Evolutionary conservation across 106 monocot species (phyloP).

Genomic region (Apostasia ramifera): DNA sequence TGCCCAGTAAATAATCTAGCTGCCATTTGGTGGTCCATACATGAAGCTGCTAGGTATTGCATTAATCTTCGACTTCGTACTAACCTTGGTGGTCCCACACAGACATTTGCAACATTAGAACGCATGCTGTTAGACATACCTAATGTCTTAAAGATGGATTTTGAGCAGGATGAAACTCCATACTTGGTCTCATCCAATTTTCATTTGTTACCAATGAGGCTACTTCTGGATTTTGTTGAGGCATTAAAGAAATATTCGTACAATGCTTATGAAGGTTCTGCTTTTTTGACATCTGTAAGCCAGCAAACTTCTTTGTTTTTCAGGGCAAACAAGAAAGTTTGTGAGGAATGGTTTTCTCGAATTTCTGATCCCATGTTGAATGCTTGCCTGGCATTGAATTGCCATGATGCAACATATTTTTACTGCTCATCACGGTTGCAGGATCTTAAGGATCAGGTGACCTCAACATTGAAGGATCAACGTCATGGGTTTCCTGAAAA

Average conservation of each 20-base stretch:
- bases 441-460: conserved; percentile 46
- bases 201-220: conserved; percentile 80
- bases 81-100: conserved; percentile 85
- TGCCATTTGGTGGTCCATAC: conserved; percentile 87
- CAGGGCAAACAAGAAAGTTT: conserved; percentile 88
- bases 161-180: conserved; percentile 50
- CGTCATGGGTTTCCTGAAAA: conserved; percentile 32
- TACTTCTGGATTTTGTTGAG: conserved; percentile 90
- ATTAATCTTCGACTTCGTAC: conserved; percentile 86
- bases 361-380: conserved; percentile 96
- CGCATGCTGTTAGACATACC: conserved; percentile 93
- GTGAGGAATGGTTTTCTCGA: conserved; percentile 99
- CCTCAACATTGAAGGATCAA: conserved; percentile 55
- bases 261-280: conserved; percentile 97
- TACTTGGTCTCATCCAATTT: conserved; percentile 49
- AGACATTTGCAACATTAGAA: conserved; percentile 96
- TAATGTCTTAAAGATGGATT: conserved; percentile 47
- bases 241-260: conserved; percentile 91
- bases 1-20: conserved; percentile 74
- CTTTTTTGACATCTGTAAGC: conserved; percentile 39
- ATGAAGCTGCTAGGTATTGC: conserved; percentile 85
- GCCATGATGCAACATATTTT: conserved; percentile 68
- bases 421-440: conserved; percentile 60
- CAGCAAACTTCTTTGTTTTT: conserved; percentile 86
- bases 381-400: conserved; percentile 79